Evolutionary conservation across 139 green algal species (phyloP), one percentile per base, ranked within the genome.

Genomic region (Deuterostichococcus epilithicus): DNA sequence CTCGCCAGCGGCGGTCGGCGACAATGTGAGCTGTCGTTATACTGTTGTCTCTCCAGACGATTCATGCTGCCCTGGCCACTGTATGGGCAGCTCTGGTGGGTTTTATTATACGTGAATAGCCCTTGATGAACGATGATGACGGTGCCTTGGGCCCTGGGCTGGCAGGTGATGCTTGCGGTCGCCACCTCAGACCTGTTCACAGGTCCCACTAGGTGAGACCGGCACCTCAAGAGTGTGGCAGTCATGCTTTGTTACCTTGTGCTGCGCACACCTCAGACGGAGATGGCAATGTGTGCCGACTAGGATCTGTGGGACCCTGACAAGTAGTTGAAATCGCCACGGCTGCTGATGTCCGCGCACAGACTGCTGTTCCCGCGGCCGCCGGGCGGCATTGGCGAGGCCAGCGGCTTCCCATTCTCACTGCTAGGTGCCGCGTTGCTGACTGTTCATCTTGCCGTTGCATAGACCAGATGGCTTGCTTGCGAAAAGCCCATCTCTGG

Each of bases 111-210:
- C 52, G 20, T 52, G 8, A 13, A 52, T 13, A 13, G 42, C 13
- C 42, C 42, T 52, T 8, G 8, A 52, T 52, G 42, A 32, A 66
- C 22, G 47, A 45, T 74, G 36, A 32, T 63, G 70, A 3, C 74
- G 32, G 79, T 89, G 42, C 87, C 89, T 38, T 91, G 81, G 86
- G 85, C 13, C 18, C 3, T 63, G 20, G 26, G 52, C 52, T 28
- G 10, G 52, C 52, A 97, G 75, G 94, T 98, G 68, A 98, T 97
- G 92, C 78, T 97, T 1, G 83, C 89, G 0, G 82, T 86, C 15
- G 79, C 80, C 32, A 90, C 84, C n/a, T 85, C 81, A 1, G 81
- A 92, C 60, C 68, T 89, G 3, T 30, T 97, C 8, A 81, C 76
- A 0, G 92, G 91, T 0, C 93, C 93, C 39, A 92, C 86, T 8